These are phyloP conservation scores for Gypsophila paniculata DNA, from an alignment of 179 eudicot genomes.

Conservation along the genomic window DNA sequence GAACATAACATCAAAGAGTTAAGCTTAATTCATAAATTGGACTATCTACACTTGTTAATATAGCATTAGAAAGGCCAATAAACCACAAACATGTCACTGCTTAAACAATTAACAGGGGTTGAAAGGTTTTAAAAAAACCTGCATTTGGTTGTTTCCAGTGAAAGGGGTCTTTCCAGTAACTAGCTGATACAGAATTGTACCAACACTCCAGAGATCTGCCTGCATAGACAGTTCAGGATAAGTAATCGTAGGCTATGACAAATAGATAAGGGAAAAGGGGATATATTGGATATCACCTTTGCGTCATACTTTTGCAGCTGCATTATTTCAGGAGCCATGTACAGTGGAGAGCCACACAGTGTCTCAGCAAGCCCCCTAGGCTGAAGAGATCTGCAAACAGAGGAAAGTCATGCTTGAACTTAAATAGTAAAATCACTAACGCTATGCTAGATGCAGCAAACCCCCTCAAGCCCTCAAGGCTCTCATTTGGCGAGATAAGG, in stretches of 20 bases:
- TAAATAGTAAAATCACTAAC: neutral
- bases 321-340: slow-evolving; percentile 99
- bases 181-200: slow-evolving; percentile 79
- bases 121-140: slow-evolving; percentile 40
- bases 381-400: slow-evolving; percentile 71
- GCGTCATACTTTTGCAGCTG: slow-evolving; percentile 93
- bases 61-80: neutral
- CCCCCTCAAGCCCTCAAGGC: no score
- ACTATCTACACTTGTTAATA: neutral
- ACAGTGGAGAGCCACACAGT: slow-evolving; percentile 94
- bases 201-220: slow-evolving; percentile 99
- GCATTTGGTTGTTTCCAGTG: slow-evolving; percentile 76
- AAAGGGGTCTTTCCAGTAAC: slow-evolving; percentile 93
- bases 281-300: slow-evolving; percentile 49
- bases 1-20: slow-evolving; percentile 13
- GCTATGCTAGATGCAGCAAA: neutral
- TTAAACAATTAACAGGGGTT: neutral
- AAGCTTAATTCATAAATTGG: slow-evolving; percentile 8
- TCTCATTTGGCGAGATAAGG: neutral
- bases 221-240: slow-evolving; percentile 40
- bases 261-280: neutral
- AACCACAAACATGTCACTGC: neutral
- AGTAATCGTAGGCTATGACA: slow-evolving; percentile 5
- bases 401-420: slow-evolving; percentile 14
- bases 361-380: slow-evolving; percentile 96